phyloP scores from a whole-genome alignment of 23 red algal species.

The Agarophyton chilense region DNA sequence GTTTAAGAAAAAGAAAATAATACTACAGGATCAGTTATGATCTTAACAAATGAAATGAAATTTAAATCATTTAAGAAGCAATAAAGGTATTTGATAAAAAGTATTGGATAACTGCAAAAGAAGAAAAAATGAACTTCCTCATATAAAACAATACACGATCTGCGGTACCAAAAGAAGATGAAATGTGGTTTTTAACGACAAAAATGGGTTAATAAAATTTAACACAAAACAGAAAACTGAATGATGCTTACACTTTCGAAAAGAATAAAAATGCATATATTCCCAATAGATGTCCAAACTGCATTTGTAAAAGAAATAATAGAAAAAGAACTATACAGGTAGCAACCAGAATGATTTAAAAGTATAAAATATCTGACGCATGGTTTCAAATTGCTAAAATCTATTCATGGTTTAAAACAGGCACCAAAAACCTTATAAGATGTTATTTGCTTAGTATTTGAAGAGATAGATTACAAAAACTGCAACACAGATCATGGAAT shows the following conservation, averaged over 20 bases:
- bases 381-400: no score
- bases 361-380: no score
- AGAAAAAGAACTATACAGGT: no score
- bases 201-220: constrained; percentile 8
- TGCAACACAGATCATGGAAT: not conserved
- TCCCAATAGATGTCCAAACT: not conserved
- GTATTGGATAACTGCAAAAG: not conserved
- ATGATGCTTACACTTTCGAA: not conserved
- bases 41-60: not conserved
- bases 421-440: no score
- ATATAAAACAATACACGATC: not conserved
- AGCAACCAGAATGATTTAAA: no score
- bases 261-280: not conserved
- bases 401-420: no score
- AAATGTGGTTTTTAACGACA: not conserved
- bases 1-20: not conserved
- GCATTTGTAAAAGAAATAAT: no score
- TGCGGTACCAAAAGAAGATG: not conserved
- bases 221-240: not conserved
- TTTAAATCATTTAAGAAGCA: not conserved
- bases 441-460: no score
- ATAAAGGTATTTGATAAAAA: not conserved
- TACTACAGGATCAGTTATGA: not conserved
- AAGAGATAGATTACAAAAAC: no score
- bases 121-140: not conserved